Evolutionary conservation across 1,139 yeast genomes (phyloP).

Genomic region (Saccharomyces pastorianus): DNA sequence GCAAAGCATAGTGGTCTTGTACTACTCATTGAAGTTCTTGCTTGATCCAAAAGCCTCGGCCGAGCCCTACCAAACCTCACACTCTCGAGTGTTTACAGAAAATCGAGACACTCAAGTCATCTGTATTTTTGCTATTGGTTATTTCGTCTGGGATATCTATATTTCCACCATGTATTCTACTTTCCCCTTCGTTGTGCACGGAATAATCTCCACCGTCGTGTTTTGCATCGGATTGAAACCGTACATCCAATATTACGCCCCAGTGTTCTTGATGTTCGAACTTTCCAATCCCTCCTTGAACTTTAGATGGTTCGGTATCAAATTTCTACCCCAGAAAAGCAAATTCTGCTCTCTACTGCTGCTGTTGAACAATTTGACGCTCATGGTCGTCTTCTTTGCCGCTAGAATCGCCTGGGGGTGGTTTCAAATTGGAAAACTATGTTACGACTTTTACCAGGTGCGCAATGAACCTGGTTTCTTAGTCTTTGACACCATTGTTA

Average conservation of each 20-base stretch:
- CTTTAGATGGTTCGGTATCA: slow-evolving; percentile 81
- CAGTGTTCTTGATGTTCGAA: slow-evolving; percentile 79
- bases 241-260: slow-evolving; percentile 75
- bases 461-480: slow-evolving; percentile 38
- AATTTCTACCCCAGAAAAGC: slow-evolving; percentile 41
- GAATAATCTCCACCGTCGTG: slow-evolving; percentile 70
- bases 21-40: slow-evolving; percentile 21
- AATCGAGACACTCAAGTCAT: slow-evolving; percentile 72
- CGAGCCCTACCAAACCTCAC: slow-evolving; percentile 23
- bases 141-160: slow-evolving; percentile 83
- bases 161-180: slow-evolving; percentile 55
- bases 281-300: slow-evolving; percentile 89
- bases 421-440: slow-evolving; percentile 52
- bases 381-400: slow-evolving; percentile 63
- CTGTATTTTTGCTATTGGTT: slow-evolving; percentile 66
- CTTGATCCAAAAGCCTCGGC: slow-evolving; percentile 10
- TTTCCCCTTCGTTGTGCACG: slow-evolving; percentile 78
- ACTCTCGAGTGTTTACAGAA: slow-evolving; percentile 53
- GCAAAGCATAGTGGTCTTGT: slow-evolving; percentile 28
- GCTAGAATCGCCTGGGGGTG: slow-evolving; percentile 86
- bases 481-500: slow-evolving; percentile 40
- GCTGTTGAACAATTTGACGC: slow-evolving; percentile 58
- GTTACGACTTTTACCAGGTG: slow-evolving; percentile 43
- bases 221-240: slow-evolving; percentile 60
- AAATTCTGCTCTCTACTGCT: slow-evolving; percentile 44